Evolutionary conservation across 257 asterid species (phyloP).

Genomic region (Nicotiana paniculata): DNA sequence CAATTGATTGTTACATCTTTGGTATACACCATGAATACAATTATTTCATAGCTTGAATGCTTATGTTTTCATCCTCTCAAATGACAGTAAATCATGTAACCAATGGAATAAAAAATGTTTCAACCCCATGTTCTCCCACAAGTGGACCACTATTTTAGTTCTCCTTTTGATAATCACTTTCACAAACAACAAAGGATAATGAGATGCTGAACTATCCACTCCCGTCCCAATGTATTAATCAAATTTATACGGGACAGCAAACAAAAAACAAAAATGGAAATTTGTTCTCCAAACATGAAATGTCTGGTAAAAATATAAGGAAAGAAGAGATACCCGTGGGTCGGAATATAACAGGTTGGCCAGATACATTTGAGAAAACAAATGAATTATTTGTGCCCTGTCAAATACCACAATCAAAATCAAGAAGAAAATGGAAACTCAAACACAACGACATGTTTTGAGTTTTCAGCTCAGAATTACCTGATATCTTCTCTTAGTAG

Average conservation of each 20-base stretch:
- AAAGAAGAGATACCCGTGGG: slow-evolving; percentile 59
- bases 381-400: slow-evolving; percentile 76
- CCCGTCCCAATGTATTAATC: background rate
- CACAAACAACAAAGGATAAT: background rate
- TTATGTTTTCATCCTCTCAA: background rate
- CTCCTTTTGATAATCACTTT: background rate
- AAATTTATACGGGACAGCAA: background rate
- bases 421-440: background rate
- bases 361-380: slow-evolving; percentile 71
- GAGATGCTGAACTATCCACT: background rate
- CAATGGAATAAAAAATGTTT: background rate
- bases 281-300: background rate
- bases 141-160: background rate
- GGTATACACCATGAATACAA: background rate
- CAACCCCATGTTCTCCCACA: background rate
- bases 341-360: slow-evolving; percentile 60
- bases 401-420: slow-evolving; percentile 14
- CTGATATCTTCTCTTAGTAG: slow-evolving; percentile 78
- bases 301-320: slow-evolving; percentile 4
- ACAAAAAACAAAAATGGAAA: background rate
- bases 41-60: background rate
- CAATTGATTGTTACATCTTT: background rate
- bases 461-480: slow-evolving; percentile 28
- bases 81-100: background rate
- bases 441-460: background rate